Percentiles rank a stretch among this genome's conserved stretches.
Evolutionary conservation across 345 rosid species (phyloP).

Genomic region (Firmiana major): DNA sequence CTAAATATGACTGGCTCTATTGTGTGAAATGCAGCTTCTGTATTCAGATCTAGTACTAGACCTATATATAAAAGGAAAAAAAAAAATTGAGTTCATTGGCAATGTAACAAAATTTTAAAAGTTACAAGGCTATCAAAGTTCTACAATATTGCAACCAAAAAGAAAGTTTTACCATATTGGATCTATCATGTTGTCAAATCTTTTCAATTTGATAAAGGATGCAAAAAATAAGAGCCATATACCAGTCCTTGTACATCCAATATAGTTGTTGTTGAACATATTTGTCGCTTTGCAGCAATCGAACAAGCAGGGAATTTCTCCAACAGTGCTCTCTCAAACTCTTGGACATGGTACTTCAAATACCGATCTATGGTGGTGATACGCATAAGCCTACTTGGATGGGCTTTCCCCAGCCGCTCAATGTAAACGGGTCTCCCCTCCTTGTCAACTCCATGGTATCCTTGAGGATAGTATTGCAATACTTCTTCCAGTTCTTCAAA

Average conservation of each 20-base stretch:
- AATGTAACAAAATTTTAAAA: background rate
- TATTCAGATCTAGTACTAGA: background rate
- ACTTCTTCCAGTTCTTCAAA: constrained; percentile 92
- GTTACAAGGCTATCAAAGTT: constrained; percentile 8
- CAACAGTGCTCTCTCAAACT: constrained; percentile 79
- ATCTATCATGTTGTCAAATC: background rate
- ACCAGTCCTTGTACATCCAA: constrained; percentile 95
- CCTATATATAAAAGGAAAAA: background rate
- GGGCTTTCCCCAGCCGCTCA: constrained; percentile 93
- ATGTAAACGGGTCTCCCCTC: constrained; percentile 96
- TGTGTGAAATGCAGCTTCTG: background rate
- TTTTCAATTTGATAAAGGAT: constrained; percentile 12
- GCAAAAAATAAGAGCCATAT: constrained; percentile 17
- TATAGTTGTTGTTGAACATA: constrained; percentile 78
- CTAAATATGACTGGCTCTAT: background rate
- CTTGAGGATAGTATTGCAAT: constrained; percentile 88
- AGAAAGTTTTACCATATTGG: constrained; percentile 9
- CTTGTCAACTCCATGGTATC: constrained; percentile 96
- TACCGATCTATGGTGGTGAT: constrained; percentile 77
- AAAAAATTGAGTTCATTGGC: background rate
- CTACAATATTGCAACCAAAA: constrained; percentile 1
- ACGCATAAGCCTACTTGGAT: constrained; percentile 77
- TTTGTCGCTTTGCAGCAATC: constrained; percentile 72
- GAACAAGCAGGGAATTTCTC: constrained; percentile 97
- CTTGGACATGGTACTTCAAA: constrained; percentile 89